A percentile compares a stretch with the other conserved stretches of the same genome.
Evolutionary conservation across 208 protist genomes (phyloP).

Genomic region (Dictyostelium gargantuum): DNA sequence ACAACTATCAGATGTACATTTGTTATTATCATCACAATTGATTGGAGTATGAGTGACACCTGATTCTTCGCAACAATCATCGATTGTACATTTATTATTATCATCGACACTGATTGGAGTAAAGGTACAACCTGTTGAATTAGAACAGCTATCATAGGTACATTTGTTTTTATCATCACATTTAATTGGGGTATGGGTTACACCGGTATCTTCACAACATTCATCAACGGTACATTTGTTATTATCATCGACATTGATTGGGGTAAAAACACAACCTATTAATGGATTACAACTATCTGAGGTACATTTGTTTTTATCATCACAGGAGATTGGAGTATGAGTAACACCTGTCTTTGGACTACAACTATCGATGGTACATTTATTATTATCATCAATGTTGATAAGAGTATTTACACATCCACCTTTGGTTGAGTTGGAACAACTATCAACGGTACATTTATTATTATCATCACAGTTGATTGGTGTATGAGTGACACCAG

Average conservation of each 20-base stretch:
- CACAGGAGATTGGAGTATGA: neutral
- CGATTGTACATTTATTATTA: slow-evolving; percentile 18
- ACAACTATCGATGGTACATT: slow-evolving; percentile 3
- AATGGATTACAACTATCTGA: neutral
- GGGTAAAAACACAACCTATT: neutral
- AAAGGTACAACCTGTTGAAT: neutral
- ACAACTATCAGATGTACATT: slow-evolving; percentile 1
- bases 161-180: slow-evolving; percentile 41
- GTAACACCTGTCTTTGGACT: neutral
- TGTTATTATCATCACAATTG: neutral
- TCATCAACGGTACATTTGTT: slow-evolving; percentile 29
- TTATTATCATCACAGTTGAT: slow-evolving; percentile 12
- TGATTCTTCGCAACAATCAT: neutral
- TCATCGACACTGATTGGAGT: neutral
- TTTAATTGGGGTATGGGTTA: neutral
- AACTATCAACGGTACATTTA: neutral
- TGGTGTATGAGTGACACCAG: slow-evolving; percentile 1
- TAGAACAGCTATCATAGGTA: slow-evolving; percentile 6
- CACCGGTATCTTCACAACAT: neutral
- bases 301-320: slow-evolving; percentile 59
- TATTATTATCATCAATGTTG: neutral
- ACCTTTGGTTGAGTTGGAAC: neutral
- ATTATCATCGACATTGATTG: neutral
- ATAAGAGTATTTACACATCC: neutral
- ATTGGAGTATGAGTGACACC: slow-evolving; percentile 24